Conservation (phyloP, 2,329 filamentous ascomycete species). For the Diaporthe sp. region DNA sequence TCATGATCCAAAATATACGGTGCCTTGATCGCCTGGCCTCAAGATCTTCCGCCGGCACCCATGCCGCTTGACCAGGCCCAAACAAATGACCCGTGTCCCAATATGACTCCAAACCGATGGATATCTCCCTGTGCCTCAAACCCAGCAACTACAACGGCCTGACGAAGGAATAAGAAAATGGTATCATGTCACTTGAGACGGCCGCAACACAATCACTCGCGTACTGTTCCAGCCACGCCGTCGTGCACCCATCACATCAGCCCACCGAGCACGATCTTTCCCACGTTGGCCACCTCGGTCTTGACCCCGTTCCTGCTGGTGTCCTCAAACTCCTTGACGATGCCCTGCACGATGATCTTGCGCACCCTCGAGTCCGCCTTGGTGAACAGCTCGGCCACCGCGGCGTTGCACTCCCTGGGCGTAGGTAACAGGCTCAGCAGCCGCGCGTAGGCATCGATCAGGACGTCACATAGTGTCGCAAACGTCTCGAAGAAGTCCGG, state of each 20-base stretch:
- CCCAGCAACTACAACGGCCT: constrained; percentile 20
- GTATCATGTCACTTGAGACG: constrained; percentile 29
- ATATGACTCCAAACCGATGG: constrained; percentile 20
- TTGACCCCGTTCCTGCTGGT: constrained; percentile 80
- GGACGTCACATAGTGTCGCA: constrained; percentile 91
- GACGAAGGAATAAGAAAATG: constrained; percentile 29
- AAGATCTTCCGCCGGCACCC: background rate
- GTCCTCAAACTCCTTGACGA: constrained; percentile 95
- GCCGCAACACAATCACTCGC: background rate
- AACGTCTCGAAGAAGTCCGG: constrained; percentile 98
- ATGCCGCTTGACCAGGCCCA: constrained; percentile 10
- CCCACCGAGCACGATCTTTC: constrained; percentile 89
- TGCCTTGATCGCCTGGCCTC: background rate
- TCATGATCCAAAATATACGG: background rate
- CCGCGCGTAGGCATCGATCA: constrained; percentile 90
- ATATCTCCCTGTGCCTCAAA: constrained; percentile 31
- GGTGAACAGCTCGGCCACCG: constrained; percentile 84
- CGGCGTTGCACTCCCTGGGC: constrained; percentile 76
- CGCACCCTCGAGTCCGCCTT: constrained; percentile 89
- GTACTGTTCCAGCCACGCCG: background rate
- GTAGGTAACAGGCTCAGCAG: constrained; percentile 81
- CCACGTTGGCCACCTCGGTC: constrained; percentile 84
- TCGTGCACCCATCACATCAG: constrained; percentile 67
- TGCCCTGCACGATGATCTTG: constrained; percentile 88
- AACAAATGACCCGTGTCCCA: background rate